Base-by-base conservation (phyloP, 768 basidiomycete genomes). In the Psilocybe azurescens region DNA sequence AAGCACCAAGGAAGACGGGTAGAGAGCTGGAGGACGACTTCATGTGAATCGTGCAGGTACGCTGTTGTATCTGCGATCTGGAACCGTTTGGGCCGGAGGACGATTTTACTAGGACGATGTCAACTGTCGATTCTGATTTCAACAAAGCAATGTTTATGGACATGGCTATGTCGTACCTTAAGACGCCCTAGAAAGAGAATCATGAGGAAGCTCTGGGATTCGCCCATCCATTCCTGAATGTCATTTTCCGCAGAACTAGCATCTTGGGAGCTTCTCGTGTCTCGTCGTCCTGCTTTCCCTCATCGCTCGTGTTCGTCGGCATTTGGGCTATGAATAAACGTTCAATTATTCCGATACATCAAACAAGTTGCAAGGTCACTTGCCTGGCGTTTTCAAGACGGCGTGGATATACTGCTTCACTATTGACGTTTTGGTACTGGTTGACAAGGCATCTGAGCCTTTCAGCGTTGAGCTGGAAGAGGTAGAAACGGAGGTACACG, bases 11-110 rank as follows among this genome's bases (percentile, higher is more conserved):
- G 65, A 85, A 86, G 74, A 88, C 87, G 2, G 90, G 86, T 11
- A 82, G 84, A 66, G 93, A 93, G 68, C 78, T 93, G 69, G 92
- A 94, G 73, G 93, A 95, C 53, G 93, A 95, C 72, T 95, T 95
- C 72, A 95, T 95, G 91, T 94, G 77, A 83, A 36, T 44, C 14
- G 38, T 44, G 14, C 41, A 44, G 41, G 41, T 44, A 44, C 41
- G 41, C 41, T 36, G 41, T 44, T 44, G 11, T 44, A 44, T 44
- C 2, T 11, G 33, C 33, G 33, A 36, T 36, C 11, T 36, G 41
- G 14, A 16, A 11, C 5, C 5, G 2, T 44, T 13, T 14, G 41
- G n/a, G n/a, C 5, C n/a, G 41, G 41, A 44, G 41, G 41, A 44
- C 2, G 41, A 44, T 44, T 2, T 44, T 44, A 44, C n/a, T 44